Conservation (phyloP, 352 stramenopile species). For the Thalassiosira hispida region DNA sequence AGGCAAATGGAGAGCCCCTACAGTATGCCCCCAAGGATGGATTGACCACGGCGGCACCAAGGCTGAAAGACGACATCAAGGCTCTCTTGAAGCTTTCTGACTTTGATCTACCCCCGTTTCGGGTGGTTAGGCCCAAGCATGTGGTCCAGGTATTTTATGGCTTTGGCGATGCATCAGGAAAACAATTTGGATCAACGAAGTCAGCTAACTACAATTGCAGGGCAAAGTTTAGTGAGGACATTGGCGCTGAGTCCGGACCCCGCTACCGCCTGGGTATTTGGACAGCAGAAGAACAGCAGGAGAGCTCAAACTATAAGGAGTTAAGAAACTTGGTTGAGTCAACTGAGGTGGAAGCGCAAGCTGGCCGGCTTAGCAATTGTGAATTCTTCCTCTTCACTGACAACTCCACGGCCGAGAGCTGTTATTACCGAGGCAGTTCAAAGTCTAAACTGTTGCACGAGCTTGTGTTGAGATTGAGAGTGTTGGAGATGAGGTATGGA, state of each 20-base stretch:
- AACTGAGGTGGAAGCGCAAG: slow-evolving; percentile 21
- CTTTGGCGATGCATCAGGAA: slow-evolving; percentile 49
- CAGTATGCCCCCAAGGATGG: background rate
- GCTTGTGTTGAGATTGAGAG: slow-evolving; percentile 52
- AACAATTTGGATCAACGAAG: slow-evolving; percentile 21
- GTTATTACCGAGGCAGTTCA: slow-evolving; percentile 50
- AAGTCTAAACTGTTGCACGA: slow-evolving; percentile 42
- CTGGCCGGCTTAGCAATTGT: slow-evolving; percentile 19
- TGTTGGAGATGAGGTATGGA: background rate
- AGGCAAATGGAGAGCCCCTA: background rate
- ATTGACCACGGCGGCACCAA: slow-evolving; percentile 23
- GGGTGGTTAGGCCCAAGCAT: background rate
- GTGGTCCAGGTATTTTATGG: slow-evolving; percentile 26
- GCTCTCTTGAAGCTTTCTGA: slow-evolving; percentile 31
- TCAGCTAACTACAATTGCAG: background rate
- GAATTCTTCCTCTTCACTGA: slow-evolving; percentile 76
- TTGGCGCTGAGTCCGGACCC: background rate
- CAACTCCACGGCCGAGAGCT: slow-evolving; percentile 56
- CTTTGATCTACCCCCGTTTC: slow-evolving; percentile 13
- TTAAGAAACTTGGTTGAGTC: slow-evolving; percentile 56
- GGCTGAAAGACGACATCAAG: slow-evolving; percentile 43
- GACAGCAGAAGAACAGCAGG: slow-evolving; percentile 17
- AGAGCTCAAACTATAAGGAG: slow-evolving; percentile 59
- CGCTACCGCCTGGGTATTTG: slow-evolving; percentile 23
- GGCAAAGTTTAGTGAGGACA: background rate